These are phyloP conservation scores for Rhypophila decipiens DNA, from an alignment of 495 filamentous ascomycete genomes.

Conservation along the genomic window DNA sequence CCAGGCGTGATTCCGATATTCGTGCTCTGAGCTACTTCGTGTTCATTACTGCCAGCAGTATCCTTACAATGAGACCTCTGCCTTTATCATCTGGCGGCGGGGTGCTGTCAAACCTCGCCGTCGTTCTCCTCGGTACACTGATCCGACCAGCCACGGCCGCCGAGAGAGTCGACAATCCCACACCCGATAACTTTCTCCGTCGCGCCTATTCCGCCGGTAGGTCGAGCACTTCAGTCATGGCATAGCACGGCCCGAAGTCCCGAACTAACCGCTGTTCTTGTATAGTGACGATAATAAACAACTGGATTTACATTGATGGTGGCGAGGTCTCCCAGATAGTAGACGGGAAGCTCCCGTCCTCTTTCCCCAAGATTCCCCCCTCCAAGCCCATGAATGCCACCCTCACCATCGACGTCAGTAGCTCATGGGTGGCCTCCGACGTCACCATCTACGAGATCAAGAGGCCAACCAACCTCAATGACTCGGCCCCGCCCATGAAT, in stretches of 20 bases:
- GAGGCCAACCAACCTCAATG: constrained; percentile 12
- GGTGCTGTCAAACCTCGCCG: neutral
- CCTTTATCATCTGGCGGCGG: constrained; percentile 4
- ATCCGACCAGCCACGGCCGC: neutral
- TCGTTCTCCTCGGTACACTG: neutral
- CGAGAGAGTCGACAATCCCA: neutral
- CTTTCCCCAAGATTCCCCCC: neutral
- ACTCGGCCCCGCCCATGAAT: neutral
- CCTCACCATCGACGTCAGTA: constrained; percentile 28
- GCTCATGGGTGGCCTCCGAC: constrained; percentile 27
- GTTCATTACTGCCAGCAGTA: too few species aligned
- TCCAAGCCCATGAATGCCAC: constrained; percentile 24
- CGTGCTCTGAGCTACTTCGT: too few species aligned
- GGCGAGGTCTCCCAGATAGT: constrained; percentile 9
- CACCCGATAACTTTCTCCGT: neutral
- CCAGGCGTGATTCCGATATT: too few species aligned
- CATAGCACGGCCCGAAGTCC: too few species aligned
- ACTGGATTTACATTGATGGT: constrained; percentile 18
- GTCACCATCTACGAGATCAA: constrained; percentile 20
- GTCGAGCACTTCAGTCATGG: too few species aligned
- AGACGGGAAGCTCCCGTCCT: constrained; percentile 1
- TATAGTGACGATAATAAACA: constrained; percentile 12
- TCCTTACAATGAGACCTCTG: neutral
- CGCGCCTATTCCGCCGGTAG: neutral
- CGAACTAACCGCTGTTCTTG: too few species aligned